A percentile compares a stretch with the other conserved stretches of the same genome.
Conservation (phyloP, 768 basidiomycete genomes). For the Russula olivacea region DNA sequence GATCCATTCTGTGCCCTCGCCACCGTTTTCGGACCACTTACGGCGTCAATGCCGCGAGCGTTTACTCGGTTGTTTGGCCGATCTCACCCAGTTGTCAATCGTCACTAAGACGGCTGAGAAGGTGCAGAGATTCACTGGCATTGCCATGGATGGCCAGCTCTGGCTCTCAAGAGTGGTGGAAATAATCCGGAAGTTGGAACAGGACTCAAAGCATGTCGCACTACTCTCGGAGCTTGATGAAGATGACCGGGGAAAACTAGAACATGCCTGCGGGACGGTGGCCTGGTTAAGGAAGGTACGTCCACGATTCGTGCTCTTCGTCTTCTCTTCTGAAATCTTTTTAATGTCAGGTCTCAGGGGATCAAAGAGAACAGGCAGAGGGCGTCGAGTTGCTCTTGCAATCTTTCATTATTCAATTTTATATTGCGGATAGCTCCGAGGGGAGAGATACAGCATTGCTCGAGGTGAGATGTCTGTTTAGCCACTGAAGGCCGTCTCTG, state of each 20-base stretch:
- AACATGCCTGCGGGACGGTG: conserved; percentile 41
- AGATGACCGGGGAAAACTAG: conserved; percentile 44
- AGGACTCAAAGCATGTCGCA: conserved; percentile 63
- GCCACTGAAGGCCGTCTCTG: neutral
- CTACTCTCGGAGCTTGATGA: conserved; percentile 48
- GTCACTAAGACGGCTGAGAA: conserved; percentile 48
- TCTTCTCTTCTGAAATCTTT: conserved; percentile 10
- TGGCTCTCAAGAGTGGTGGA: conserved; percentile 69
- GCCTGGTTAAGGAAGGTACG: conserved; percentile 43
- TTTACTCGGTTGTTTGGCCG: conserved; percentile 67
- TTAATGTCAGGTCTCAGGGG: conserved; percentile 33
- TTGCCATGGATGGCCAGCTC: conserved; percentile 66
- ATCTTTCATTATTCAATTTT: conserved; percentile 65
- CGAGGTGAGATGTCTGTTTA: conserved; percentile 42
- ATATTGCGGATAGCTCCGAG: conserved; percentile 59
- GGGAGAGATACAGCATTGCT: conserved; percentile 47
- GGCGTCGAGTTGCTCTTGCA: conserved; percentile 69
- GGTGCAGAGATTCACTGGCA: conserved; percentile 49
- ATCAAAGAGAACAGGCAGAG: conserved; percentile 49
- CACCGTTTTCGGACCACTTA: conserved; percentile 68
- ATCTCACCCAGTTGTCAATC: conserved; percentile 56
- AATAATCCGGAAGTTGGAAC: conserved; percentile 51
- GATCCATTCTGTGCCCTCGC: conserved; percentile 58
- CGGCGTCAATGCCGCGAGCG: conserved; percentile 60
- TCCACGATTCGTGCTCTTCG: neutral